Evolutionary conservation across 306 rosid species (phyloP).

Genomic region (Gleditsia sinensis): DNA sequence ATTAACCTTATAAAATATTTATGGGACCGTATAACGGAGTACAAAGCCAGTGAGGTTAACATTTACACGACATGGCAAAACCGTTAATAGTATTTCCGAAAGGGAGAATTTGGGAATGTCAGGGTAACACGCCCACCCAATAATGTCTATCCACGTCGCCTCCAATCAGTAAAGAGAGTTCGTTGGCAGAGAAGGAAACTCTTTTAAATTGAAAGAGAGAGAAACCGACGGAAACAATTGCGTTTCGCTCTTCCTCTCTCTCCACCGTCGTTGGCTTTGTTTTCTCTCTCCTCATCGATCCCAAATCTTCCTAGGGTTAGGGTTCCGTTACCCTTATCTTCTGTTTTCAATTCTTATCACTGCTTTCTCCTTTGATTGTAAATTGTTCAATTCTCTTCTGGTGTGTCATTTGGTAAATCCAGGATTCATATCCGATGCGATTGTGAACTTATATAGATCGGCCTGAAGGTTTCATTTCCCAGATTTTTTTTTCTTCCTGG

Average conservation of each 20-base stretch:
- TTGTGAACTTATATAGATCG: conserved; percentile 59
- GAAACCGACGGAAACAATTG: too few relatives aligned
- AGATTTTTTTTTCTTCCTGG: conserved; percentile 17
- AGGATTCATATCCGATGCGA: conserved; percentile 55
- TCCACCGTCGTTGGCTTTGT: conserved; percentile 31
- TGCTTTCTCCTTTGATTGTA: neutral
- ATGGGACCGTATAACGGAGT: too few relatives aligned
- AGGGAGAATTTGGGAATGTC: conserved; percentile 46
- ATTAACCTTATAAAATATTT: too few relatives aligned
- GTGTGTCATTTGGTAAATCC: conserved; percentile 4
- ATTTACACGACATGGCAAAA: conserved; percentile 42
- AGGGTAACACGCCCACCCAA: conserved; percentile 27
- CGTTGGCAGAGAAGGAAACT: conserved; percentile 50
- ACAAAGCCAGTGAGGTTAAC: too few relatives aligned
- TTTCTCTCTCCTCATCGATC: conserved; percentile 61
- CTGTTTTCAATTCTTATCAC: neutral
- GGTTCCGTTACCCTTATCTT: conserved; percentile 41
- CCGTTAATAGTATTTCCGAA: conserved; percentile 17
- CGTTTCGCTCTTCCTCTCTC: conserved; percentile 38
- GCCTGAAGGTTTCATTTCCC: conserved; percentile 46
- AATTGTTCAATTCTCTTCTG: neutral
- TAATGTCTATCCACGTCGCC: conserved; percentile 51
- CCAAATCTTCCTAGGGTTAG: conserved; percentile 63
- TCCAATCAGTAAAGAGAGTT: conserved; percentile 43
- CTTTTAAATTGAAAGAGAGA: conserved; percentile 42